Evolutionary conservation across 352 stramenopile genomes (phyloP), one percentile per base, ranked within the genome.

Genomic region (Pythium monospermum): DNA sequence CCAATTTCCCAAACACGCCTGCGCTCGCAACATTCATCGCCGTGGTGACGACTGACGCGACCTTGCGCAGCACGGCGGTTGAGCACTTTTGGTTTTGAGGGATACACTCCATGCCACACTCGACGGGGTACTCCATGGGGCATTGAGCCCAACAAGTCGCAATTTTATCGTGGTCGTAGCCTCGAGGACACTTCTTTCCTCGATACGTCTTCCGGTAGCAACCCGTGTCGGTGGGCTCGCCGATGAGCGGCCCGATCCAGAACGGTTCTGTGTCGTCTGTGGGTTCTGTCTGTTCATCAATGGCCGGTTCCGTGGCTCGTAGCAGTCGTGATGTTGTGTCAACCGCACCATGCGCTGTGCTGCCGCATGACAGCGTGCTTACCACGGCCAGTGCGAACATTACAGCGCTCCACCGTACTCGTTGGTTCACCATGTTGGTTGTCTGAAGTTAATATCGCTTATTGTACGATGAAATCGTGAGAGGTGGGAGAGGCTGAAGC

Each of bases 61-160:
- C 35, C 52, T 89, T 87, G 36, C 48, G 36, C 46, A 88, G 48
- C 8, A 89, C 41, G 18, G 80, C 64, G 1, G 73, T 22, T 7
- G 55, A 53, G 57, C 80, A 91, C 42, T 86, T 71, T 16, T 74
- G 58, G 38, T 87, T 91, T 28, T 87, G 71, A 4, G 73, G 77
- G 30, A 89, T 69, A 39, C 80, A 89, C 43, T 91, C 73, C 35
- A 74, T 68, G 42, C 75, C 59, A 39, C 80, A 91, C 50, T 84
- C 53, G 18, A 91, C 76, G 0, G 81, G 81, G 63, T 87, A 91
- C 31, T 85, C 64, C 8, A 89, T 51, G 0, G 81, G 81, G 33
- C 81, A 91, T 47, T 87, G 63, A 0, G 77, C 67, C 80, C 76
- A 91, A 53, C 80, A 91, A 0, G 54, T 69, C 15, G 60, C 60